These are phyloP conservation scores for Quercus glauca DNA, from an alignment of 306 rosid genomes.

Conservation along the genomic window DNA sequence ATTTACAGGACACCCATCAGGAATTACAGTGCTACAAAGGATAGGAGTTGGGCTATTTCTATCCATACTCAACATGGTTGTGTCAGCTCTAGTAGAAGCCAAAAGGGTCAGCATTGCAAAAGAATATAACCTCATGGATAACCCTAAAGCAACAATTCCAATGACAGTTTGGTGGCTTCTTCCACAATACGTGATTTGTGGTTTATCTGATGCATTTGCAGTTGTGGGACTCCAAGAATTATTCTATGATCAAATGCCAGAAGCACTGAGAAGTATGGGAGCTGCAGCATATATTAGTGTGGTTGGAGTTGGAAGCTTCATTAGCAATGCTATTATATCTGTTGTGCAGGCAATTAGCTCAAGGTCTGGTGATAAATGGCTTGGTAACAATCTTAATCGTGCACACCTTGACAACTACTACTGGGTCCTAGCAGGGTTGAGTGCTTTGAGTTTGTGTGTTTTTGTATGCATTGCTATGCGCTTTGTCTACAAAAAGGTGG, in stretches of 20 bases:
- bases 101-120: constrained; percentile 51
- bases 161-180: constrained; percentile 76
- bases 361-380: constrained; percentile 42
- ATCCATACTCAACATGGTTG: constrained; percentile 60
- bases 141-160: constrained; percentile 45
- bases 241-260: constrained; percentile 73
- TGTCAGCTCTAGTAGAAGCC: constrained; percentile 50
- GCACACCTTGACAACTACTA: constrained; percentile 68
- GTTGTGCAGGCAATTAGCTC: constrained; percentile 31
- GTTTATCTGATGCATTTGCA: constrained; percentile 50
- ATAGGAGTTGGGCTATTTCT: constrained; percentile 62
- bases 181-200: constrained; percentile 61
- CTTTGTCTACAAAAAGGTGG: constrained; percentile 55
- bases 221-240: constrained; percentile 61
- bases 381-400: constrained; percentile 52
- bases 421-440: constrained; percentile 59
- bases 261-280: constrained; percentile 58
- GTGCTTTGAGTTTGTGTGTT: constrained; percentile 42
- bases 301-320: constrained; percentile 57
- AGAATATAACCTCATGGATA: constrained; percentile 37
- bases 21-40: constrained; percentile 65
- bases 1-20: constrained; percentile 42
- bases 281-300: constrained; percentile 67
- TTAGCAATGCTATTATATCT: constrained; percentile 37
- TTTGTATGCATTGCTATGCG: constrained; percentile 42